phyloP scores from a whole-genome alignment of 2,329 filamentous ascomycete species.

The Paracoccidioides lutzii region DNA sequence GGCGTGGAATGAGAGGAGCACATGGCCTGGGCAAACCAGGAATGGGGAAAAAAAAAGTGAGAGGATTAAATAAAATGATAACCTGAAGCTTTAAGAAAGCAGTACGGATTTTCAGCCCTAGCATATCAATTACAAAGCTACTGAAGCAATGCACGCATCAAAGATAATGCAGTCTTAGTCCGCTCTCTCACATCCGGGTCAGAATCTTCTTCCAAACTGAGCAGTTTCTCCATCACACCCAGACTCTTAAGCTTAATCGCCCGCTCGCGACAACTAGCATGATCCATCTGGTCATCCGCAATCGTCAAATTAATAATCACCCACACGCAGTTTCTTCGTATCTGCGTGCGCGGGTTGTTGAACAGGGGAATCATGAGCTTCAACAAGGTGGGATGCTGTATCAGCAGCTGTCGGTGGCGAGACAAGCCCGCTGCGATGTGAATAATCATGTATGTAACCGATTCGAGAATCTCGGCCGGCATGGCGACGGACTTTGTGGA shows the following conservation, averaged over 20 bases:
- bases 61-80: not conserved
- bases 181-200: conserved; percentile 75
- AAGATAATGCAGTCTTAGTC: conserved; percentile 64
- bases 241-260: conserved; percentile 56
- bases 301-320: conserved; percentile 76
- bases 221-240: conserved; percentile 56
- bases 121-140: not conserved
- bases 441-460: conserved; percentile 69
- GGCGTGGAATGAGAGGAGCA: not conserved
- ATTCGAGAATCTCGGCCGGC: conserved; percentile 54
- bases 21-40: not conserved
- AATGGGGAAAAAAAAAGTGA: not conserved
- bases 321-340: conserved; percentile 70
- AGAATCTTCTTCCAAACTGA: conserved; percentile 50
- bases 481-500: conserved; percentile 19
- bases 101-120: not conserved
- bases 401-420: conserved; percentile 62
- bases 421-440: conserved; percentile 77
- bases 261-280: conserved; percentile 51
- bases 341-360: conserved; percentile 55
- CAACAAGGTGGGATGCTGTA: conserved; percentile 64
- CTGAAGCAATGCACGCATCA: conserved; percentile 36
- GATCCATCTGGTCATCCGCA: conserved; percentile 60
- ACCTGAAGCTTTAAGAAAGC: not conserved
- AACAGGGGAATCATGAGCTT: conserved; percentile 61